Evolutionary conservation across 768 basidiomycete species (phyloP).

Genomic region (Omphalotus guepiniiformis): DNA sequence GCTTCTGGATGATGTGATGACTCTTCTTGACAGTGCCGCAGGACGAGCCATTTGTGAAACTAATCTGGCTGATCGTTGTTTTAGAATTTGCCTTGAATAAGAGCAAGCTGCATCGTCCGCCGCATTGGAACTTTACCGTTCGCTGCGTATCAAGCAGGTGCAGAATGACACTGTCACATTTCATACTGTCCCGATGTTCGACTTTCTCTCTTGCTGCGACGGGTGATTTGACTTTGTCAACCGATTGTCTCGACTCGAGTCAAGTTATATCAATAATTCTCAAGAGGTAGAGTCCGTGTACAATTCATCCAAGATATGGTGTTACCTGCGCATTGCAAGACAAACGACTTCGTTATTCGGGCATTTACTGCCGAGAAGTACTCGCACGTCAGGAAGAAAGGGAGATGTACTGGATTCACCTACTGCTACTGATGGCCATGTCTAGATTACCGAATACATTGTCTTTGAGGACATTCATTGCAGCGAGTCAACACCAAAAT

Average conservation of each 20-base stretch:
- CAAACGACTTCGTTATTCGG: constrained; percentile 74
- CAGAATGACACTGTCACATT: constrained; percentile 89
- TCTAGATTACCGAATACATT: constrained; percentile 80
- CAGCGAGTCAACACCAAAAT: constrained; percentile 79
- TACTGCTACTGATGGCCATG: too few species aligned
- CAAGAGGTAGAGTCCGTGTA: constrained; percentile 50
- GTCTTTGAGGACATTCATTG: constrained; percentile 77
- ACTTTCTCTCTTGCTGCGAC: constrained; percentile 74
- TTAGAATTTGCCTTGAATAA: constrained; percentile 68
- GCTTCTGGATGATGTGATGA: constrained; percentile 66
- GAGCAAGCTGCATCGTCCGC: constrained; percentile 69
- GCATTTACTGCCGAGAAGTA: constrained; percentile 81
- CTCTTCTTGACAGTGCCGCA: constrained; percentile 62
- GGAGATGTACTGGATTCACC: constrained; percentile 5
- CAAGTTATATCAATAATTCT: constrained; percentile 80
- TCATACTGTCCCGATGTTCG: constrained; percentile 70
- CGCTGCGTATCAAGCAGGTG: constrained; percentile 76
- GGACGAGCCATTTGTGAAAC: constrained; percentile 65
- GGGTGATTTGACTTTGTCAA: constrained; percentile 71
- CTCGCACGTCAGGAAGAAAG: too few species aligned
- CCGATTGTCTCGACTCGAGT: constrained; percentile 75
- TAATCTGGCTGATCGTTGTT: constrained; percentile 54
- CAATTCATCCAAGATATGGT: constrained; percentile 4
- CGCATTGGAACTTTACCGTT: constrained; percentile 75
- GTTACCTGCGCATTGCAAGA: constrained; percentile 45